Base-by-base conservation (phyloP, 2,329 filamentous ascomycete species). In the Cladosporium colombiae region DNA sequence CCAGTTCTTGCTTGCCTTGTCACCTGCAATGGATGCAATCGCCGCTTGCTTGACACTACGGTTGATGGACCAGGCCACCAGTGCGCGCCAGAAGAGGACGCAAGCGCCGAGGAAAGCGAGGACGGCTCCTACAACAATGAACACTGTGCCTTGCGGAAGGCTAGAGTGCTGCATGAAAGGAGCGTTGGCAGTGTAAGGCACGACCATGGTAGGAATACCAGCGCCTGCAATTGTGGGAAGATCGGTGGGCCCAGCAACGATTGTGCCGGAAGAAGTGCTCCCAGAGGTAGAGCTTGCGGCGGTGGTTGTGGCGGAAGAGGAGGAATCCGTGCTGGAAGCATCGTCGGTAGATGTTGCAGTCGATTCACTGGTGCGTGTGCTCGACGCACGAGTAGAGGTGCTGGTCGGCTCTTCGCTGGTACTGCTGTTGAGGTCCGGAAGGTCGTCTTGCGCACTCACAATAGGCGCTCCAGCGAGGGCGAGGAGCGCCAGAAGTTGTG, bases 91-190 rank as follows among this genome's bases (percentile, higher is more conserved):
- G 66, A 90, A 84, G 14, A 99, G 84, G 53, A 98, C 87, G n/a
- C 88, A 88, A 10, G 92, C 82, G 13, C 88, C 92, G 69, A 97
- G 87, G 70, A 93, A 89, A 18, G 92, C 95, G 7, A 99, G 86
- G 31, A 92, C 89, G 29, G 93, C 91, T 55, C 95, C 95, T 1
- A 98, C 95, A 25, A 89, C 90, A 73, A 99, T 99, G 81, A 99
- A 99, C 66, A 99, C 90, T 4, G 94, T 97, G 64, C 95, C 95
- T 74, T 98, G 91, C 2, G 95, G 95, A 13, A 93, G 83, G 62
- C 81, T 89, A 0, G 93, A 96, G 73, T 89, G 88, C 75, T 93
- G 89, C 92, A 98, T 97, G 76, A 92, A 99, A 18, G 94, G 93
- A 5, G 95, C 95, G 74, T 90, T 87, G 46, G 86, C 84, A 3